Evolutionary conservation across 1,139 yeast species (phyloP), one percentile per base, ranked within the genome.

Genomic region (Tardiomyces depauwii): DNA sequence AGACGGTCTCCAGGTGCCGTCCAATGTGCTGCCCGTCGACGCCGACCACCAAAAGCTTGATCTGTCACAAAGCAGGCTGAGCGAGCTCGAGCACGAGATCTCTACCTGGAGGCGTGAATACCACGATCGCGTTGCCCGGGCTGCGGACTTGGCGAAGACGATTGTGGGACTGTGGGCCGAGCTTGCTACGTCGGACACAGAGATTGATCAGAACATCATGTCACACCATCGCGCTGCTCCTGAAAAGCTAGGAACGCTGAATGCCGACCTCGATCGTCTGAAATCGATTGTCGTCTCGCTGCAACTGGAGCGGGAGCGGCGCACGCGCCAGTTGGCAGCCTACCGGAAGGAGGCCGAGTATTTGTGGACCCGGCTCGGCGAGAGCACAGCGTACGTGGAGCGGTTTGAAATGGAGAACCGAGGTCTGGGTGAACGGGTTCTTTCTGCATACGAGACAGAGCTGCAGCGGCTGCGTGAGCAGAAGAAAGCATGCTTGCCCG

Each of bases 401-500:
- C 47, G 49, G 5, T 62, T 65, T 50, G 58, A 53, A 49, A 64
- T 43, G 55, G 44, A 52, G 2, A 51, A 60, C 41, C 55, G 61
- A 2, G 61, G 76, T 11, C 47, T 64, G 2, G 54, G 59, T 2
- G 44, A 48, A 41, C 64, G 66, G 2, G 65, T 55, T 10, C 47
- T 66, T 25, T 53, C 55, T 9, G 58, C 59, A 42, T 75, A 78
- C 51, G 73, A 76, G 49, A 55, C 56, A 40, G 91, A 87, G 56
- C 62, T 82, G 43, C 70, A 69, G 25, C 71, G 84, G 48, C 68
- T 89, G 36, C 71, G 75, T 45, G 66, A 69, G 25, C 77, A 78
- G 61, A 77, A 93, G 54, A 72, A 78, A 16, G 74, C 77, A 48
- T 75, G 74, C 52, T 77, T 88, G 36, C 82, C 82, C 47, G 76